Base-by-base conservation (phyloP, 1,139 yeast genomes). In the Hemisphaericaspora lyxosophila region DNA sequence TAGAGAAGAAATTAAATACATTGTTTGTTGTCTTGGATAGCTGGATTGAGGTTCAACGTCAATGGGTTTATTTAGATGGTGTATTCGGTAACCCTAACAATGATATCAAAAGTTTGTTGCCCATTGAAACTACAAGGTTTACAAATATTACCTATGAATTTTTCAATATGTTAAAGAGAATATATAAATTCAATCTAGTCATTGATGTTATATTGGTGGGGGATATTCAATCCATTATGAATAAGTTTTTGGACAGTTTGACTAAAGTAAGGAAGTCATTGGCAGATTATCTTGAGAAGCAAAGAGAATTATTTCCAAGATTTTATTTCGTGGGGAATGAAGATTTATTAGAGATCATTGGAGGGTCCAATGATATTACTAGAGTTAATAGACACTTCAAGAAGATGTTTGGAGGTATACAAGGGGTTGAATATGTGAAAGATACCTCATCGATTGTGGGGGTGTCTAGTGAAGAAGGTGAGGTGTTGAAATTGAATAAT, bases 311-410 rank as follows among this genome's bases (percentile, higher is more conserved):
- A 2, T 90, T 85, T 51, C 92, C 96, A 0, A 70, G 97, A 33
- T 85, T 90, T 43, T 89, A 84, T 51, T 90, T 92, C 53, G 66
- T 92, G 27, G 97, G 97, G 5, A 92, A 92, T 54, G 96, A 89
- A 46, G 97, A 90, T 55, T 64, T 92, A 28, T 63, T 92, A 27
- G 95, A 88, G 46, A 75, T 92, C 29, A 75, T 92, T 39, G 96
- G 97, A 4, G 74, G 82, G 41, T 68, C 82, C 0, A 62, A 60
- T 7, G 77, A 82, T 48, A 57, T 78, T 4, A 43, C 46, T 0
- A 57, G 75, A 7, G 65, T 83, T 3, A 81, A 82, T 20, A 73
- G 70, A 43, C 94, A 85, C 53, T 60, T 88, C 39, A 69, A 68
- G 37, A 87, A 86, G 51, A 75, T 92, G 80, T 89, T 85, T 57